Conservation (phyloP, 371 early-diverging fungal species). For the Mucor piriformis region DNA sequence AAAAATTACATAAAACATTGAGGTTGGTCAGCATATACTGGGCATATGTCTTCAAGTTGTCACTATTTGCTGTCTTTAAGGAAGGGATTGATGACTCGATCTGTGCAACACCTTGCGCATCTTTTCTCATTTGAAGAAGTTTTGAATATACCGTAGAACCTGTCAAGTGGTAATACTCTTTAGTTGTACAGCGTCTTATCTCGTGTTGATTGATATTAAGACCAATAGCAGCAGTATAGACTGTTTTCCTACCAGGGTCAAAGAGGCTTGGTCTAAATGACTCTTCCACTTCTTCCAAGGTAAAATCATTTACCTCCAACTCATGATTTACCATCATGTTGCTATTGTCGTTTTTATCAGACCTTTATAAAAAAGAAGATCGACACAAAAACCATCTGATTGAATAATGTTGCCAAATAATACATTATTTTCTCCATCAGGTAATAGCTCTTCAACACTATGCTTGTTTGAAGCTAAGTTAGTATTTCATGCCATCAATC, state of each 20-base stretch:
- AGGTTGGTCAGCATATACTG: background rate
- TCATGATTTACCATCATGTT: background rate
- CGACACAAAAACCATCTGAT: background rate
- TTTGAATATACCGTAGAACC: background rate
- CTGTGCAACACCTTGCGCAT: background rate
- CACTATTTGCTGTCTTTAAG: background rate
- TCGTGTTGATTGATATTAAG: background rate
- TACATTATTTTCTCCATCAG: background rate
- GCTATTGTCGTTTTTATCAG: background rate
- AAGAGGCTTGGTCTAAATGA: background rate
- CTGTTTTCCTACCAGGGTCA: constrained; percentile 1
- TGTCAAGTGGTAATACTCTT: constrained; percentile 7
- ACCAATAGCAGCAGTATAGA: constrained; percentile 4
- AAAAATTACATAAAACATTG: background rate
- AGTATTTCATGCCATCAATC: background rate
- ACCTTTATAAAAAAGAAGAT: constrained; percentile 2
- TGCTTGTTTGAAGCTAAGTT: background rate
- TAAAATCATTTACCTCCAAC: background rate
- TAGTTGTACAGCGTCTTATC: background rate
- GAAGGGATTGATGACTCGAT: constrained; percentile 1
- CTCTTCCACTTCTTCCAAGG: background rate
- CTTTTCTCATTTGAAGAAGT: background rate
- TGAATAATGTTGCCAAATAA: background rate
- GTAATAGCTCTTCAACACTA: background rate
- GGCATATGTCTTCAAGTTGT: background rate